A percentile compares a stretch with the other conserved stretches of the same genome.
These are phyloP conservation scores for Blastocystis sp. DNA, from an alignment of 352 stramenopile species.

Conservation along the genomic window DNA sequence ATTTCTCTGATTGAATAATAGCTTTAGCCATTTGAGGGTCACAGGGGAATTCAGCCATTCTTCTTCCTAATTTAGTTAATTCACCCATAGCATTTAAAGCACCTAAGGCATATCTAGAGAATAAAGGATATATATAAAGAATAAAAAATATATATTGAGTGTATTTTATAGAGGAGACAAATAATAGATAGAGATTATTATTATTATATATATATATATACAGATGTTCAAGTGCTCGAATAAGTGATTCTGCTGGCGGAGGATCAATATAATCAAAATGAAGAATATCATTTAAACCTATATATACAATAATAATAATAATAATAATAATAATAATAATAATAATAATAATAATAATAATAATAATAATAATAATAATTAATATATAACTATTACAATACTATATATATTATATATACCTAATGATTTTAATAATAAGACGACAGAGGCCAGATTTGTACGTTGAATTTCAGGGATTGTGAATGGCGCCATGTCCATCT, in stretches of 20 bases:
- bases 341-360: too few relatives aligned
- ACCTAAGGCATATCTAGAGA: too few relatives aligned
- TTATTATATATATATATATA: too few relatives aligned
- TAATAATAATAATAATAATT: too few relatives aligned
- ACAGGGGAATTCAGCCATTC: slow-evolving; percentile 80
- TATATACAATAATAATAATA: too few relatives aligned
- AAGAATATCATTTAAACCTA: slow-evolving; percentile 86
- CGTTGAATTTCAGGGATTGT: slow-evolving; percentile 87
- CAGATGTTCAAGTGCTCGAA: slow-evolving; percentile 84
- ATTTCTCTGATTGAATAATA: slow-evolving; percentile 67
- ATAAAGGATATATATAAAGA: too few relatives aligned
- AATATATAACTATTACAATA: too few relatives aligned
- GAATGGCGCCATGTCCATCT: slow-evolving; percentile 92
- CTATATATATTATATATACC: too few relatives aligned
- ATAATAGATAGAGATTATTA: too few relatives aligned
- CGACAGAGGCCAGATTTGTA: slow-evolving; percentile 86
- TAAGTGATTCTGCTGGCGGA: slow-evolving; percentile 87
- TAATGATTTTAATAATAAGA: slow-evolving; percentile 93
- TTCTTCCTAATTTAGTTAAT: slow-evolving; percentile 76
- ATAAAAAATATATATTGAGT: too few relatives aligned
- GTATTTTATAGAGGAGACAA: too few relatives aligned
- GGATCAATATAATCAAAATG: slow-evolving; percentile 99
- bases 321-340: too few relatives aligned
- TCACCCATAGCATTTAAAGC: slow-evolving; percentile 90
- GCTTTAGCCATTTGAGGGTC: slow-evolving; percentile 81